Conservation (phyloP, 1,284 basidiomycete genomes). For the Cryptococcus hybrid region DNA sequence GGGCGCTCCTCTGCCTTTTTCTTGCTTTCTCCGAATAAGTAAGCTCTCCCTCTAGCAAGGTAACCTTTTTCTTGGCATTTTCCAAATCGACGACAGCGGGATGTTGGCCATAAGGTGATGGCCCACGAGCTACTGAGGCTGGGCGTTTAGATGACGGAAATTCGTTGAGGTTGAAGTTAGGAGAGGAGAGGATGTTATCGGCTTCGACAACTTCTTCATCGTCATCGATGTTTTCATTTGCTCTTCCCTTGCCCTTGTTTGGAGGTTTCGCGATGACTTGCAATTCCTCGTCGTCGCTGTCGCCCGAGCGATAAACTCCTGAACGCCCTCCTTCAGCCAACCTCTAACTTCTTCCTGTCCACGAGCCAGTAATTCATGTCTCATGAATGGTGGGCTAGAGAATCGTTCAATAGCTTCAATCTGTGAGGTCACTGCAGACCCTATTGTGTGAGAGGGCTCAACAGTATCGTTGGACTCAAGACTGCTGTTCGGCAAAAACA, state of each 20-base stretch:
- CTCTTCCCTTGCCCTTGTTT: neutral
- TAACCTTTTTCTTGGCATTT: neutral
- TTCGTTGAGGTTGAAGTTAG: too few species aligned
- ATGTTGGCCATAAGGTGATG: too few species aligned
- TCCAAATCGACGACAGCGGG: neutral
- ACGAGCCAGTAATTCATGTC: neutral
- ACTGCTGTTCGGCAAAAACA: too few species aligned
- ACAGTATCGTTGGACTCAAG: too few species aligned
- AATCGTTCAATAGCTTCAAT: conserved; percentile 19
- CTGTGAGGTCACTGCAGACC: conserved; percentile 5
- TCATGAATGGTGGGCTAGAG: conserved; percentile 10
- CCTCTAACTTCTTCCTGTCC: neutral
- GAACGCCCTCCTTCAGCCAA: neutral
- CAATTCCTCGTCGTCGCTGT: neutral
- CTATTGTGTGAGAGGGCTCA: too few species aligned
- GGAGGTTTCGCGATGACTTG: neutral
- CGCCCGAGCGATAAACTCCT: too few species aligned
- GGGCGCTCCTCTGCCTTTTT: too few species aligned
- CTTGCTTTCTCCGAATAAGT: too few species aligned
- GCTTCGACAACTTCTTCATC: neutral
- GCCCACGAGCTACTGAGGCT: too few species aligned
- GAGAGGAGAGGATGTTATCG: too few species aligned
- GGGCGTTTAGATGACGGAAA: too few species aligned
- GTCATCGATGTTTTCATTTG: neutral
- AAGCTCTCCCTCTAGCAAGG: too few species aligned